Evolutionary conservation across 2,329 filamentous ascomycete species (phyloP).

Genomic region (Bipolaris sorokiniana): DNA sequence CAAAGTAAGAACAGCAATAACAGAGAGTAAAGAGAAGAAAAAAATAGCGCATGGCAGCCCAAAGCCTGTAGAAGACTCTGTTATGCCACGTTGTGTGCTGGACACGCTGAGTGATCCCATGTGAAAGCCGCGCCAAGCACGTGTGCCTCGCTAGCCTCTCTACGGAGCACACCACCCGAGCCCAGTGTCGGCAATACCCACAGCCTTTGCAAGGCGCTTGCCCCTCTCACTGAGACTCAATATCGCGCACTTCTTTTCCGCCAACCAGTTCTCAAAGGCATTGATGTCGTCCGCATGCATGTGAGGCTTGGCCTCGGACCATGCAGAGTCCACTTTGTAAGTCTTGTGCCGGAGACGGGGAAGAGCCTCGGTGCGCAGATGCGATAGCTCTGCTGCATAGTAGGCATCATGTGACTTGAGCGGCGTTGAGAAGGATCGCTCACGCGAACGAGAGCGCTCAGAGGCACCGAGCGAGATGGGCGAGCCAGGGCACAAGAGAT

Average conservation of each 20-base stretch:
- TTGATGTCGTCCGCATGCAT: conserved; percentile 31
- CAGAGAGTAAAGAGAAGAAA: conserved; percentile 10
- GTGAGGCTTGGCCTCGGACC: conserved; percentile 39
- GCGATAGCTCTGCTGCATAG: conserved; percentile 45
- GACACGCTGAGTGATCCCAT: conserved; percentile 15
- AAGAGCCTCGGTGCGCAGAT: conserved; percentile 50
- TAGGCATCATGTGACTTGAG: conserved; percentile 44
- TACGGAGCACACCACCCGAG: conserved; percentile 46
- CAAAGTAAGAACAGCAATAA: conserved; percentile 3
- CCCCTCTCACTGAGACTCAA: conserved; percentile 40
- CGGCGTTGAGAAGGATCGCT: conserved; percentile 44
- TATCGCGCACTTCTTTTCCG: conserved; percentile 43
- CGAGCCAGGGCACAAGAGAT: conserved; percentile 34
- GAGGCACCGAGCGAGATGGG: conserved; percentile 39
- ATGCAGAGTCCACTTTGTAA: conserved; percentile 45
- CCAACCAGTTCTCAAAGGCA: conserved; percentile 51
- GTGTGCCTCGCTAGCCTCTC: conserved; percentile 39
- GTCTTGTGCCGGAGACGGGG: conserved; percentile 52
- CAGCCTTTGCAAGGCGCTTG: conserved; percentile 33
- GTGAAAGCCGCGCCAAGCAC: conserved; percentile 8
- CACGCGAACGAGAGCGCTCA: conserved; percentile 25
- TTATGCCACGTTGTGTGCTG: conserved; percentile 1
- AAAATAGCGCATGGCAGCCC: conserved; percentile 6
- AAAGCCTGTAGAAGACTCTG: neutral
- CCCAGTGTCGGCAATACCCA: conserved; percentile 36